A percentile compares a stretch with the other conserved stretches of the same genome.
Evolutionary conservation across 2,329 filamentous ascomycete species (phyloP).

Genomic region (Ophiostoma populinum): DNA sequence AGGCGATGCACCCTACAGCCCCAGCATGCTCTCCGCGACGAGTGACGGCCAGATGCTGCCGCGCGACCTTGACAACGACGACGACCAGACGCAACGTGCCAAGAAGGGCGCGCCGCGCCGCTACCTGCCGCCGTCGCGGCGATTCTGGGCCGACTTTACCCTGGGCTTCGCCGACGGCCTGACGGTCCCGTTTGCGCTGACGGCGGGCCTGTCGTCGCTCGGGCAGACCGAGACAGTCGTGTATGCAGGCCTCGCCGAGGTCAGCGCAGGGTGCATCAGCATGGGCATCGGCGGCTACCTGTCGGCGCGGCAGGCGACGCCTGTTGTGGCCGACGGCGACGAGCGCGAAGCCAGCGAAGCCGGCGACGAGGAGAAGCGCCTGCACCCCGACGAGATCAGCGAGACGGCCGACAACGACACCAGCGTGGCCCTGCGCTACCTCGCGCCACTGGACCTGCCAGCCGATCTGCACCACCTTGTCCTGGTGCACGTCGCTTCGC

Average conservation of each 20-base stretch:
- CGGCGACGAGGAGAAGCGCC: conserved; percentile 16
- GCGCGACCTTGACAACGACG: neutral
- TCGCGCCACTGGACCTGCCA: conserved; percentile 12
- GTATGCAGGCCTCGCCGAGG: conserved; percentile 50
- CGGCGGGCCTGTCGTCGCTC: conserved; percentile 47
- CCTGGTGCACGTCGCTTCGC: conserved; percentile 7
- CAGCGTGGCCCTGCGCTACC: conserved; percentile 7
- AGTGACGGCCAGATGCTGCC: no score
- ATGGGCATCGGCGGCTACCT: conserved; percentile 60
- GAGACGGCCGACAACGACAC: neutral
- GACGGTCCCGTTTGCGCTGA: conserved; percentile 59
- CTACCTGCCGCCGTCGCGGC: conserved; percentile 15
- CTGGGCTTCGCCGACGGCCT: conserved; percentile 59
- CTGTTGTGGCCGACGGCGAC: conserved; percentile 7
- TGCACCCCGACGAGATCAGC: conserved; percentile 12
- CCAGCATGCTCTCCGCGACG: no score
- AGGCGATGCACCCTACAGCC: no score
- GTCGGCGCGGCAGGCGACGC: conserved; percentile 25
- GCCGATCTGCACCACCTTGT: conserved; percentile 11
- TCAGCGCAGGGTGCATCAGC: conserved; percentile 53
- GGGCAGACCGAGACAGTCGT: conserved; percentile 45
- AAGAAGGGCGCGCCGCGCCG: neutral
- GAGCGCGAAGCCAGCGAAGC: neutral
- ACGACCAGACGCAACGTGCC: neutral
- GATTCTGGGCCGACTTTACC: conserved; percentile 46